A percentile compares a stretch with the other conserved stretches of the same genome.
Evolutionary conservation across 441 rosid species (phyloP).

Genomic region (Corymbia citriodora): DNA sequence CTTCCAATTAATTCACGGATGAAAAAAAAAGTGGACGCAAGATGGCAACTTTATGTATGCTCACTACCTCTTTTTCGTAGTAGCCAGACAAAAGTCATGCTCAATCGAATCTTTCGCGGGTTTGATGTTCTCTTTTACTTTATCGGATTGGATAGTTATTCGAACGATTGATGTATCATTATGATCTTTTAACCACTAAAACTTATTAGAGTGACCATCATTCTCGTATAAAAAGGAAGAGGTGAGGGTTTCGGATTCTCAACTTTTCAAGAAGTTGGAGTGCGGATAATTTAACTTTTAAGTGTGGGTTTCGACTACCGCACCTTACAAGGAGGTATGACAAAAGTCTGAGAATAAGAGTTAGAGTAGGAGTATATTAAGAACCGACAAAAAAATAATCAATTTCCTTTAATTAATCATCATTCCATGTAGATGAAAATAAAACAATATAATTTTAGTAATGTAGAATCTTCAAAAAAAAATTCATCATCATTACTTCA

Average conservation of each 20-base stretch:
- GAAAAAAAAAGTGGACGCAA: background rate
- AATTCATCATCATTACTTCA: background rate
- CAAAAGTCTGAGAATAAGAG: too few species aligned
- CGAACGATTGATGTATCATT: background rate
- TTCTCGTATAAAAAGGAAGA: too few species aligned
- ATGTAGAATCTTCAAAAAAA: background rate
- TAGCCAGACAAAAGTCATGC: background rate
- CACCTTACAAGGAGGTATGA: too few species aligned
- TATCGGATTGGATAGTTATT: background rate
- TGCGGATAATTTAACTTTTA: too few species aligned
- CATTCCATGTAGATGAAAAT: background rate
- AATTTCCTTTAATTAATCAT: background rate
- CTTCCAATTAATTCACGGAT: background rate
- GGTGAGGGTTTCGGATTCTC: too few species aligned
- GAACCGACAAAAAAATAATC: too few species aligned
- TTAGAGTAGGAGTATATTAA: too few species aligned
- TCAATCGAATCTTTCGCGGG: background rate
- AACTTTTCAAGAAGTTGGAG: too few species aligned
- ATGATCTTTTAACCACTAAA: background rate
- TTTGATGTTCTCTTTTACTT: background rate
- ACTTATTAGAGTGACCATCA: too few species aligned
- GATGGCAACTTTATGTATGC: slow-evolving; percentile 10
- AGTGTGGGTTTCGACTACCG: too few species aligned
- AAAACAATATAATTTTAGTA: background rate
- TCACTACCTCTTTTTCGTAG: background rate